Evolutionary conservation across 768 basidiomycete species (phyloP).

Genomic region (Candolleomyces aberdarensis): DNA sequence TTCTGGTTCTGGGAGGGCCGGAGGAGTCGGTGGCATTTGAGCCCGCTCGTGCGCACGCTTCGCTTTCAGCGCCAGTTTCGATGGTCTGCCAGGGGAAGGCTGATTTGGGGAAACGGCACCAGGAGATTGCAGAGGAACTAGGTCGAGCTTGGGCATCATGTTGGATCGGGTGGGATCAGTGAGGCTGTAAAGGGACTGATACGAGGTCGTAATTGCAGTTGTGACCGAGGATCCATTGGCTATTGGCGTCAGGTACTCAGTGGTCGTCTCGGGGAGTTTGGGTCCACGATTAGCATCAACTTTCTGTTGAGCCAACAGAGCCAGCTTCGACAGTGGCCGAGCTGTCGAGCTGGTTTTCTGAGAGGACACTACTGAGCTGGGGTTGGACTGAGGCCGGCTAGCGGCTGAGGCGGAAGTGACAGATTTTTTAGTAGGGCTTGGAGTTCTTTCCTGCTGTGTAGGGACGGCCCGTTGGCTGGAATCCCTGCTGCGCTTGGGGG

Average conservation of each 20-base stretch:
- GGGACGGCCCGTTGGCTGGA: constrained; percentile 13
- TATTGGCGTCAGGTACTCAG: constrained; percentile 73
- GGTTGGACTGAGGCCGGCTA: not conserved
- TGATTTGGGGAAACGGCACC: constrained; percentile 24
- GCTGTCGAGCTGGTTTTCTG: constrained; percentile 7
- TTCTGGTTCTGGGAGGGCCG: constrained; percentile 36
- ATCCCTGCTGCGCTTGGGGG: constrained; percentile 15
- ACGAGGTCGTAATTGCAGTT: constrained; percentile 80
- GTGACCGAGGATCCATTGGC: constrained; percentile 83
- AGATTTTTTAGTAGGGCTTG: constrained; percentile 5
- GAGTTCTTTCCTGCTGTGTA: constrained; percentile 9
- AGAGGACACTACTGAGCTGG: not conserved
- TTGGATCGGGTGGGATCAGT: constrained; percentile 45
- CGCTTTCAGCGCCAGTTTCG: constrained; percentile 76
- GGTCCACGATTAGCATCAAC: constrained; percentile 43
- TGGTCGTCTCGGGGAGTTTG: constrained; percentile 43
- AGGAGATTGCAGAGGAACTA: constrained; percentile 37
- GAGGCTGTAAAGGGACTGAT: constrained; percentile 67
- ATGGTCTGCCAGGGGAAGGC: constrained; percentile 39
- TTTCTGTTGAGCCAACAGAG: constrained; percentile 66
- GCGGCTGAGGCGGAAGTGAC: too few species aligned
- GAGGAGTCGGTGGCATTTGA: constrained; percentile 20
- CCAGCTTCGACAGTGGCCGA: constrained; percentile 40
- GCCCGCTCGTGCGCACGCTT: constrained; percentile 47
- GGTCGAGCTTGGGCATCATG: constrained; percentile 38